phyloP scores from a whole-genome alignment of 1,284 basidiomycete genomes.

The Tilletiopsis washingtonensis region DNA sequence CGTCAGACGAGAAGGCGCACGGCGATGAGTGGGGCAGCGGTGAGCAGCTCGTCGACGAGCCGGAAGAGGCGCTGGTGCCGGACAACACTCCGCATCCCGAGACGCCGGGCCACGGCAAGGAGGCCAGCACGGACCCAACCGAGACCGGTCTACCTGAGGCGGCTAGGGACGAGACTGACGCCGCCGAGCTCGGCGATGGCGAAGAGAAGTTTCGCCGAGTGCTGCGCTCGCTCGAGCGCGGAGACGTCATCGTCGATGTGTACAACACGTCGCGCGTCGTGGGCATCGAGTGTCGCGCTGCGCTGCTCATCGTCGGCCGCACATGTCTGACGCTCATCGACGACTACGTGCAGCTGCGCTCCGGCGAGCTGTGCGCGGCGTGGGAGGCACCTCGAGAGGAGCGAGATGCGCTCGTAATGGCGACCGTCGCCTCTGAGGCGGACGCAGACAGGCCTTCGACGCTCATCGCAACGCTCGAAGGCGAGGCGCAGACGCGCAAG shows the following conservation, averaged over 20 bases:
- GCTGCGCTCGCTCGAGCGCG: conserved; percentile 61
- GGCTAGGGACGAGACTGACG: neutral
- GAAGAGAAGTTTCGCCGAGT: conserved; percentile 60
- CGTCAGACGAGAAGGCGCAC: conserved; percentile 5
- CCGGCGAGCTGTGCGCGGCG: conserved; percentile 81
- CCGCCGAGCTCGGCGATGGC: neutral
- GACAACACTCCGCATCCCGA: conserved; percentile 1
- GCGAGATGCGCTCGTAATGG: conserved; percentile 52
- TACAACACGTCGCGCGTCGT: conserved; percentile 46
- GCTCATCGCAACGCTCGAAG: conserved; percentile 26
- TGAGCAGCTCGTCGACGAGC: conserved; percentile 6
- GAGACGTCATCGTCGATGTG: conserved; percentile 85
- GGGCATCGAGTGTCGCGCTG: conserved; percentile 55
- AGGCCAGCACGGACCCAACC: too few relatives aligned
- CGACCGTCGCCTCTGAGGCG: conserved; percentile 60
- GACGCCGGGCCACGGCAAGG: neutral
- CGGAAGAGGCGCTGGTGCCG: neutral
- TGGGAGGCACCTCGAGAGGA: conserved; percentile 74
- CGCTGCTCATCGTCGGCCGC: conserved; percentile 74
- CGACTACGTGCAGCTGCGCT: conserved; percentile 77
- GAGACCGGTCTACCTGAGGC: neutral
- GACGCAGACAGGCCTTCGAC: conserved; percentile 45
- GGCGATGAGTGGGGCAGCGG: conserved; percentile 14
- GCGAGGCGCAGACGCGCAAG: conserved; percentile 18
- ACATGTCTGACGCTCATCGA: conserved; percentile 84